A percentile compares a stretch with the other conserved stretches of the same genome.
Conservation (phyloP, 352 stramenopile species). For the Phytophthora hibernalis region DNA sequence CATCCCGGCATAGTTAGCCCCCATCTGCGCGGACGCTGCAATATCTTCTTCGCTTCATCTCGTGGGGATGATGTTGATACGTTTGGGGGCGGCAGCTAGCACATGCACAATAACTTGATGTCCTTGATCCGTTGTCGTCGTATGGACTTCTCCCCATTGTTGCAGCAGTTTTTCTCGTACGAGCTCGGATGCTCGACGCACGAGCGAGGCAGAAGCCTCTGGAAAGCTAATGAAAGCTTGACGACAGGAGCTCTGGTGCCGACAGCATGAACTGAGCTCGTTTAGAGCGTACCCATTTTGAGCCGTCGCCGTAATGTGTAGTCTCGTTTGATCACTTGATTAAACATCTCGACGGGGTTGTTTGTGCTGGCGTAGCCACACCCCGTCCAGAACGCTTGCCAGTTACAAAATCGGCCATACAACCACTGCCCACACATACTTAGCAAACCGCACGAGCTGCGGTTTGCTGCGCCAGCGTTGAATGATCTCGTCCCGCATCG, state of each 20-base stretch:
- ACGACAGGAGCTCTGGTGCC: background rate
- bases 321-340: background rate
- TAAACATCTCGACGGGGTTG: background rate
- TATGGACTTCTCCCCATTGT: background rate
- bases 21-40: conserved; percentile 13
- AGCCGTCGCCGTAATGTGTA: too few species aligned
- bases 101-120: background rate
- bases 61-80: background rate
- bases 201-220: background rate
- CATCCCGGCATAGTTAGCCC: conserved; percentile 10
- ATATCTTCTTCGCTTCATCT: background rate
- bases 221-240: background rate
- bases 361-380: background rate
- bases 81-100: background rate
- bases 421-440: background rate
- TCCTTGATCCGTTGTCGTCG: background rate
- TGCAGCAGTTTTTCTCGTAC: background rate
- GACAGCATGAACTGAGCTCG: background rate
- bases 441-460: too few species aligned
- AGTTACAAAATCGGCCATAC: background rate
- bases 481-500: too few species aligned
- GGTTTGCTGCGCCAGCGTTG: too few species aligned
- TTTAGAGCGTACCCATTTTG: too few species aligned
- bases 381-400: background rate
- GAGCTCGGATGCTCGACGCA: background rate